Evolutionary conservation across 805 yeast genomes (phyloP).

Genomic region (Schwanniomyces pseudopolymorphus): DNA sequence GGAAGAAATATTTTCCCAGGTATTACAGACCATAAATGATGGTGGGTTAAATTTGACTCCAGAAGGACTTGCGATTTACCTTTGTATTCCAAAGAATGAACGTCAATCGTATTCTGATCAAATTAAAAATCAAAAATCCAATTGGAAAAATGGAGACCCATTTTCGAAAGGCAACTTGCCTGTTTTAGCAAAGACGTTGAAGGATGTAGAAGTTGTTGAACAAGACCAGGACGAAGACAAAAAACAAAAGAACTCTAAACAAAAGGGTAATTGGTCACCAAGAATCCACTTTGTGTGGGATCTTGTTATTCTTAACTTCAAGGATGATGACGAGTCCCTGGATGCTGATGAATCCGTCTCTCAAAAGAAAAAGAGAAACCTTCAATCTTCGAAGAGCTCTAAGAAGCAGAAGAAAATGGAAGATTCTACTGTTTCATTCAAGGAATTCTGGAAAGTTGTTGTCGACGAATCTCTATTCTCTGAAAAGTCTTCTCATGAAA

Average conservation of each 20-base stretch:
- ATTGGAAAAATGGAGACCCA: conserved; percentile 78
- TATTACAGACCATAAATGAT: conserved; percentile 48
- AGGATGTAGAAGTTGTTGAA: conserved; percentile 49
- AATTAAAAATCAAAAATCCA: conserved; percentile 18
- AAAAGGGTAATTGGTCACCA: conserved; percentile 73
- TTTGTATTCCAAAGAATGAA: conserved; percentile 44
- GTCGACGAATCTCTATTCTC: conserved; percentile 82
- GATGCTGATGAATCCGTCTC: conserved; percentile 20
- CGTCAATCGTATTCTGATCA: conserved; percentile 12
- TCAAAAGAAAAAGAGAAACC: conserved; percentile 17
- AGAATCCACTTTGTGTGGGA: conserved; percentile 77
- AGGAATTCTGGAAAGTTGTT: conserved; percentile 76
- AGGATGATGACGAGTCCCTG: conserved; percentile 9
- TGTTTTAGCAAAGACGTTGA: conserved; percentile 59
- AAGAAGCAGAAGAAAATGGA: conserved; percentile 14
- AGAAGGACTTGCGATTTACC: conserved; percentile 77
- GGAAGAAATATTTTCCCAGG: conserved; percentile 20
- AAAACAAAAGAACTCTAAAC: conserved; percentile 35
- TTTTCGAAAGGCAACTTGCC: conserved; percentile 67
- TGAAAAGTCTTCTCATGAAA: conserved; percentile 74
- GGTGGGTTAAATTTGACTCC: conserved; percentile 61
- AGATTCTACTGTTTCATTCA: conserved; percentile 22
- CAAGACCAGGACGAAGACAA: conserved; percentile 22
- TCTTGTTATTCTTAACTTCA: conserved; percentile 48
- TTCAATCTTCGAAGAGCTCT: conserved; percentile 23